phyloP scores from a whole-genome alignment of 768 basidiomycete species.

The Amanita jacksonii region DNA sequence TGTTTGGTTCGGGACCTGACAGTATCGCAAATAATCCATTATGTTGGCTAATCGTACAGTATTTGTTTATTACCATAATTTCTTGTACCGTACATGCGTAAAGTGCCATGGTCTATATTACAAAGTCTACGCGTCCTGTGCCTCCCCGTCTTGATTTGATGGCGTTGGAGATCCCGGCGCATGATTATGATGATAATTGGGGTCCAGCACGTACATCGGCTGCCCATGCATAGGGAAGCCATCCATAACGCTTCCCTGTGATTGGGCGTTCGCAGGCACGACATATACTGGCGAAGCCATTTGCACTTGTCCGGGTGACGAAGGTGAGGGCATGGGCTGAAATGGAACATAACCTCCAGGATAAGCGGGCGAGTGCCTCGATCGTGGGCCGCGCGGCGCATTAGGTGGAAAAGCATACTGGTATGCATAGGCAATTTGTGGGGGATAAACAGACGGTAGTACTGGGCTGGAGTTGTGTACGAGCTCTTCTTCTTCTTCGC shows the following conservation, averaged over 20 bases:
- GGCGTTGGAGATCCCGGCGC: neutral
- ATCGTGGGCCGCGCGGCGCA: constrained; percentile 15
- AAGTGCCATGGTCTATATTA: no score
- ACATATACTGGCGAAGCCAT: constrained; percentile 20
- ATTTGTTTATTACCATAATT: no score
- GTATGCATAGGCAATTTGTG: constrained; percentile 21
- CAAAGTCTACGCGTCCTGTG: no score
- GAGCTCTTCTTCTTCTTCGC: neutral
- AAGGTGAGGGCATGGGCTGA: constrained; percentile 17
- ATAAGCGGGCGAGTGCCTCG: constrained; percentile 16
- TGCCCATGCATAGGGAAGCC: constrained; percentile 1
- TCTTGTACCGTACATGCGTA: no score
- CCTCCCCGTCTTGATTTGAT: neutral
- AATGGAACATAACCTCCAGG: constrained; percentile 20
- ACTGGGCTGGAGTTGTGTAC: constrained; percentile 13
- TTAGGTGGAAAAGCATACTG: constrained; percentile 16
- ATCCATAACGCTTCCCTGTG: constrained; percentile 4
- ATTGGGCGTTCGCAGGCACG: constrained; percentile 4
- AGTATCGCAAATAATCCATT: no score
- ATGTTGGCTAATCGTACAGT: no score
- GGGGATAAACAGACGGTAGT: constrained; percentile 24
- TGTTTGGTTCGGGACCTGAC: no score
- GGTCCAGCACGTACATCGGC: constrained; percentile 7
- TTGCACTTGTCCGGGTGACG: constrained; percentile 6
- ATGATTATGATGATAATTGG: neutral